Base-by-base conservation (phyloP, 2,329 filamentous ascomycete genomes). In the Penicillium hesseltinei region DNA sequence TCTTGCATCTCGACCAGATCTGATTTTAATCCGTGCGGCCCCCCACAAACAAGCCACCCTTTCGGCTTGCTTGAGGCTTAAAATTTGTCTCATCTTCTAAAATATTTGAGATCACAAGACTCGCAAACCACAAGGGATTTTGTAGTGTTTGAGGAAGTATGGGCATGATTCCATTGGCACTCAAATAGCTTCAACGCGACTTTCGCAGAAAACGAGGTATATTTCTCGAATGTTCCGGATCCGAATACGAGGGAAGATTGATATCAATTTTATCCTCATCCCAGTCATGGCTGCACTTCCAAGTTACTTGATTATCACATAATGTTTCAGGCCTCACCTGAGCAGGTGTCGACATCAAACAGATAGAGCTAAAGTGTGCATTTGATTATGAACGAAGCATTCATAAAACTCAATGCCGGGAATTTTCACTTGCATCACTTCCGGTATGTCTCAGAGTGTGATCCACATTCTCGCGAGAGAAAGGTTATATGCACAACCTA, bases 1-100 rank as follows among this genome's bases (percentile, higher is more conserved):
- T 51, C 36, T 58, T 62, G 17, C 57, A 51, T 43, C 39, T n/a
- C 53, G 57, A 31, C 57, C 56, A n/a, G 62, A 19, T 27, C 13
- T 15, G 7, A 25, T 25, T 42, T 42, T 17, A 15, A 25, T 42
- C 21, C 13, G 39, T 45, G 43, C 25, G 11, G 17, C n/a, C 8
- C 29, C 42, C 42, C 44, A 23, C 29, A 33, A 13, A 33, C 33
- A 33, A 33, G 11, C n/a, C 42, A 29, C 25, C 25, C 27, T 7
- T 9, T 25, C 4, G n/a, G n/a, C 43, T 8, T 31, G 3, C 6
- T 46, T 21, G 19, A 44, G 15, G 25, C 42, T 29, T 11, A 10
- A 27, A 27, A n/a, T 15, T 10, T 27, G 9, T 29, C 42, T 27
- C 4, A 13, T 11, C 8, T 27, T 27, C 13, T 10, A 9, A n/a